Conservation (phyloP, 306 rosid species). For the Senna tora region DNA sequence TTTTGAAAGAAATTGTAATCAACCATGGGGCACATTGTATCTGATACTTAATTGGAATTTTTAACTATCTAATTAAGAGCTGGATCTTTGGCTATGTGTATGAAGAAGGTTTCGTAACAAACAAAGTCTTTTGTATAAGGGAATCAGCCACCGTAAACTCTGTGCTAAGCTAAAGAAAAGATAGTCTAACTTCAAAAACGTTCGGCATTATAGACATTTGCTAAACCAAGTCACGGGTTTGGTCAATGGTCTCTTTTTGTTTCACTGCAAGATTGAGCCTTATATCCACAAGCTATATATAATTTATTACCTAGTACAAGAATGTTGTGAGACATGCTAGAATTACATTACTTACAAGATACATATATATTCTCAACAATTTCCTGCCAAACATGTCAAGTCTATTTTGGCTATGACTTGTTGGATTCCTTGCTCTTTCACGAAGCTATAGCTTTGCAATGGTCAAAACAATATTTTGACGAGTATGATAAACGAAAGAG, state of each 20-base stretch:
- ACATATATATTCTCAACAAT: neutral
- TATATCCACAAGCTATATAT: neutral
- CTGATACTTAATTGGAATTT: too few relatives aligned
- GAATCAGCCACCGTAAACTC: too few relatives aligned
- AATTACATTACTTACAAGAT: neutral
- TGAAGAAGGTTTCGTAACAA: too few relatives aligned
- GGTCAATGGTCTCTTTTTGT: neutral
- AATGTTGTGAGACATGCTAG: neutral
- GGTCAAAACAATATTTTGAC: conserved; percentile 48
- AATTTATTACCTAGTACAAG: neutral
- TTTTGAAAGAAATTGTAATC: neutral
- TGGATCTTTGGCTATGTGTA: too few relatives aligned
- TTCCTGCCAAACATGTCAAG: conserved; percentile 16
- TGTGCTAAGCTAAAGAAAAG: too few relatives aligned
- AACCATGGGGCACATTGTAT: too few relatives aligned
- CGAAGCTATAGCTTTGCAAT: conserved; percentile 14
- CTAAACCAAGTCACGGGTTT: neutral
- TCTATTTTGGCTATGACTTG: neutral
- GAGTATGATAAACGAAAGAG: conserved; percentile 42
- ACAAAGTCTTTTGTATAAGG: too few relatives aligned
- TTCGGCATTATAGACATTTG: neutral
- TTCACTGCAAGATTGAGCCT: neutral
- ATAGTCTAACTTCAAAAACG: neutral
- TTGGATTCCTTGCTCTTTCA: conserved; percentile 1
- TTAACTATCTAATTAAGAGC: too few relatives aligned